A percentile compares a stretch with the other conserved stretches of the same genome.
phyloP scores from a whole-genome alignment of 441 rosid species.

The Pelargonium myrrhifolium region DNA sequence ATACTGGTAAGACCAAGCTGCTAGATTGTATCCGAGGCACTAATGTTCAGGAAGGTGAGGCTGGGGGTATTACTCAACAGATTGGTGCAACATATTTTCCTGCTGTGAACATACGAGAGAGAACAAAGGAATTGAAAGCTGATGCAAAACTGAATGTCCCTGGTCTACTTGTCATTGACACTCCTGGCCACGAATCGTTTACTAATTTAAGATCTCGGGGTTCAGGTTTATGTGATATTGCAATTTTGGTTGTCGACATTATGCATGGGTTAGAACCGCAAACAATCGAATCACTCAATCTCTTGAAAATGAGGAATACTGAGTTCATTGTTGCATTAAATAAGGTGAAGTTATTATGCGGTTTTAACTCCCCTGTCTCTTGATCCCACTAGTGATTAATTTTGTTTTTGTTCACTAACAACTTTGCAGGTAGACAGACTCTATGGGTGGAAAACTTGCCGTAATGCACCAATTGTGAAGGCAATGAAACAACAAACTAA shows the following conservation, averaged over 20 bases:
- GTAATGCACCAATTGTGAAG: conserved; percentile 68
- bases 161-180: conserved; percentile 91
- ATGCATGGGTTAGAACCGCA: conserved; percentile 96
- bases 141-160: conserved; percentile 92
- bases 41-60: conserved; percentile 98
- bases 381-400: conserved; percentile 4
- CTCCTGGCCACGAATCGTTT: conserved; percentile 96
- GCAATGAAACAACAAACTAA: conserved; percentile 69
- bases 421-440: conserved; percentile 78
- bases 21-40: conserved; percentile 94
- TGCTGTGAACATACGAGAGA: conserved; percentile 83
- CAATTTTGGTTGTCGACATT: conserved; percentile 92
- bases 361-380: neutral
- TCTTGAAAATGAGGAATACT: conserved; percentile 76
- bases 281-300: conserved; percentile 89
- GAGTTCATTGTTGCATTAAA: conserved; percentile 91
- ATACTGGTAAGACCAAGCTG: conserved; percentile 94
- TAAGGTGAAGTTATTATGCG: conserved; percentile 45
- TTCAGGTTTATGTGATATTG: conserved; percentile 94
- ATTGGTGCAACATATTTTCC: conserved; percentile 98
- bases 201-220: conserved; percentile 88
- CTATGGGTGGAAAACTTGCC: conserved; percentile 78
- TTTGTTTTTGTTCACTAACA: conserved; percentile 5
- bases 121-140: conserved; percentile 90
- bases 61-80: conserved; percentile 96